These are phyloP conservation scores for Flaveria linearis DNA, from an alignment of 129 eudicot species.

Conservation along the genomic window DNA sequence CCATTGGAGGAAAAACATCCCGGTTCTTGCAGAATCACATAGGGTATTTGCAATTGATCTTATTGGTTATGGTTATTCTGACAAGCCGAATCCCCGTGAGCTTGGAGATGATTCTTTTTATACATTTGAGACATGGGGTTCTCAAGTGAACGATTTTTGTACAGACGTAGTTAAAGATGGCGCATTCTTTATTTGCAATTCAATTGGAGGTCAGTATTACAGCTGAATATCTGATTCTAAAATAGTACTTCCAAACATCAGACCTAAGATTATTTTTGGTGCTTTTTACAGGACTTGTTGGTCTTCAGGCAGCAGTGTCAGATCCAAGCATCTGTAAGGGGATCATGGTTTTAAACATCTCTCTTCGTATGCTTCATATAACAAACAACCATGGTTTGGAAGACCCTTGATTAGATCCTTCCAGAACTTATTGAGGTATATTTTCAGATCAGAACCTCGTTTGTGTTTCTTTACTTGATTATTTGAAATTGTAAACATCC, in stretches of 20 bases:
- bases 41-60: slow-evolving; percentile 89
- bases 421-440: slow-evolving; percentile 77
- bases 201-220: slow-evolving; percentile 73
- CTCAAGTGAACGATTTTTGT: slow-evolving; percentile 89
- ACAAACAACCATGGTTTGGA: slow-evolving; percentile 85
- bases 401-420: slow-evolving; percentile 85
- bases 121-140: slow-evolving; percentile 94
- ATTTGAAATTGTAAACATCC: not conserved
- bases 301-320: slow-evolving; percentile 90
- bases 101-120: slow-evolving; percentile 65
- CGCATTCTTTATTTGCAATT: slow-evolving; percentile 95
- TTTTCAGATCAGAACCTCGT: not conserved
- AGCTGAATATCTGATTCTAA: too few species aligned
- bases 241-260: not conserved
- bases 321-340: slow-evolving; percentile 77
- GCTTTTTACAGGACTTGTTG: slow-evolving; percentile 69
- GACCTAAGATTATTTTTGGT: not conserved
- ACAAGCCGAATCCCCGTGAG: slow-evolving; percentile 87
- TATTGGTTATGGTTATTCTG: slow-evolving; percentile 97
- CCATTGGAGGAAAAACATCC: slow-evolving; percentile 94
- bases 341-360: slow-evolving; percentile 74
- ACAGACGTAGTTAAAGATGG: slow-evolving; percentile 59
- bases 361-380: slow-evolving; percentile 94
- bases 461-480: not conserved
- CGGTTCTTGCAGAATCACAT: slow-evolving; percentile 74